A percentile compares a stretch with the other conserved stretches of the same genome.
phyloP scores from a whole-genome alignment of 78 protist species.

The Mantamonas sphyraenae region DNA sequence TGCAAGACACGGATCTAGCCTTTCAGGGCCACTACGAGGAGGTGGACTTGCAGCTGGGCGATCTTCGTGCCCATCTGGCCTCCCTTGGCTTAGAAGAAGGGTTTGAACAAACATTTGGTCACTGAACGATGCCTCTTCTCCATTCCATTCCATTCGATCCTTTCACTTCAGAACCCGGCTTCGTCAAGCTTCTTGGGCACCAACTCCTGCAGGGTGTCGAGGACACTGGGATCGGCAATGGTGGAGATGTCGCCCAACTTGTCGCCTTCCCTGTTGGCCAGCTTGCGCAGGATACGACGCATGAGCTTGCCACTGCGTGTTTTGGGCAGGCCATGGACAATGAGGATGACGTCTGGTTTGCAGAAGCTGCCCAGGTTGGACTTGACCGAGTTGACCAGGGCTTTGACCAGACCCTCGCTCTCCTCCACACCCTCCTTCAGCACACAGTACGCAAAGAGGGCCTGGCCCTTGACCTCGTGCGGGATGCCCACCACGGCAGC shows the following conservation, averaged over 20 bases:
- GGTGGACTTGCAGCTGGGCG: too few species aligned
- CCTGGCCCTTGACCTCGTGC: constrained; percentile 80
- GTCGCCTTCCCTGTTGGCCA: constrained; percentile 52
- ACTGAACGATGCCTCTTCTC: too few species aligned
- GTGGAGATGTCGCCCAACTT: constrained; percentile 61
- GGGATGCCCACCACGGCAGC: constrained; percentile 83
- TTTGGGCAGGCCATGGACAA: constrained; percentile 68
- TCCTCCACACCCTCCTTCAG: constrained; percentile 47
- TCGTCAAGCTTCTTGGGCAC: too few species aligned
- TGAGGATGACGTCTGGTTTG: constrained; percentile 51
- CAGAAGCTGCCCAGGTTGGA: constrained; percentile 56
- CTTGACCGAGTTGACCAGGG: constrained; percentile 59
- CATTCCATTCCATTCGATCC: too few species aligned
- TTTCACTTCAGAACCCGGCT: too few species aligned
- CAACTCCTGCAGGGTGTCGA: too few species aligned
- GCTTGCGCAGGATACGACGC: constrained; percentile 78
- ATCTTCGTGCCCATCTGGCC: too few species aligned
- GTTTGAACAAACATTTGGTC: too few species aligned
- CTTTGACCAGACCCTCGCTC: constrained; percentile 22
- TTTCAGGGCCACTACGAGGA: too few species aligned
- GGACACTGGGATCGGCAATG: constrained; percentile 76
- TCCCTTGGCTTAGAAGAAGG: too few species aligned
- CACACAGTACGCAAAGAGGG: constrained; percentile 51
- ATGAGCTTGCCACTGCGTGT: constrained; percentile 82
- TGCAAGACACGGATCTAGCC: too few species aligned